Base-by-base conservation (phyloP, 2,329 filamentous ascomycete genomes). In the Bipolaris cookei region DNA sequence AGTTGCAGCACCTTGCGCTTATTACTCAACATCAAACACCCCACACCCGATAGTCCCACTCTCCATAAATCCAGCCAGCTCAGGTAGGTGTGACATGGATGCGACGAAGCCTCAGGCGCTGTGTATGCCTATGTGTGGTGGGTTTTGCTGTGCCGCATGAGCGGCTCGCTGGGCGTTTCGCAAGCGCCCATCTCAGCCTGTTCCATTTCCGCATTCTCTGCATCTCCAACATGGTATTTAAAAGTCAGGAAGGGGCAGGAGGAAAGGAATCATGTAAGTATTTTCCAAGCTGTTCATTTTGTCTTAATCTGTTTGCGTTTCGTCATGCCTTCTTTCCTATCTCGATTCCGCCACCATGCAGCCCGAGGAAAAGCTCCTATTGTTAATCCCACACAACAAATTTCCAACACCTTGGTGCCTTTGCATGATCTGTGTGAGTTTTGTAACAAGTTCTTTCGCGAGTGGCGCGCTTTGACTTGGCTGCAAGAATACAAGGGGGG, bases 321-420 rank as follows among this genome's bases (percentile, higher is more conserved):
- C 7, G 16, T n/a, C 34, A 49, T 49, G 46, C 35, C 35, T 39
- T 49, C 46, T 8, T 49, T 49, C 46, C 16, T 49, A 21, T 37
- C 18, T n/a, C n/a, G 20, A 11, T 49, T 39, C 23, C 35, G 35
- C 14, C 16, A 46, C 28, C 25, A 21, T 21, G 30, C n/a, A 16
- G 28, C 43, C 20, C 11, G 43, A 13, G 28, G 14, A 14, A 20
- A 34, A 16, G n/a, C 23, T 35, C 13, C 32, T 28, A 8, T 14
- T 16, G 34, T 25, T 14, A 48, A n/a, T 20, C 13, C 35, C 11
- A 8, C 16, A 13, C 18, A 8, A 4, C 18, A 23, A 2, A 20
- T 16, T 30, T 1, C 23, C 37, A 37, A 6, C 20, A 4, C 45
- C 11, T 48, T 20, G 23, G 45, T 48, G 1, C 21, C 14, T 25